These are phyloP conservation scores for Apiospora pterosperma DNA, from an alignment of 2,329 filamentous ascomycete species.

Conservation along the genomic window DNA sequence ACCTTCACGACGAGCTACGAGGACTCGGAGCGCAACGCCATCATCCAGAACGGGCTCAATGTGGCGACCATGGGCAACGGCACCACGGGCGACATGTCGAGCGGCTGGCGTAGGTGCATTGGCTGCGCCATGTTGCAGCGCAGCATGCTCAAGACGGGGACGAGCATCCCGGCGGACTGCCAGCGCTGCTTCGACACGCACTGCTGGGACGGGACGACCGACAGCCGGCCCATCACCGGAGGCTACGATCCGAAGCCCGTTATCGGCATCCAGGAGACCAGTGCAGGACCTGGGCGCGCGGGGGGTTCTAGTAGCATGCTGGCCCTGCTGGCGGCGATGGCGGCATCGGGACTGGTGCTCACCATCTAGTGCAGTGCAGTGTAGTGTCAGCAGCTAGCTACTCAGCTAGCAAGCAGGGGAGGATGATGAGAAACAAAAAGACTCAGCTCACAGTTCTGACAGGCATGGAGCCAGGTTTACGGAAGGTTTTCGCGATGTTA, in stretches of 20 bases:
- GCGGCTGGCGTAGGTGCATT: conserved; percentile 79
- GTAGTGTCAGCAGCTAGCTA: too few relatives aligned
- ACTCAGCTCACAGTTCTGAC: not conserved
- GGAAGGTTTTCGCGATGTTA: not conserved
- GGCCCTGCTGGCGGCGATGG: not conserved
- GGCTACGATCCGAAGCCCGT: conserved; percentile 38
- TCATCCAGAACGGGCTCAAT: conserved; percentile 85
- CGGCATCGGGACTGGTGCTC: not conserved
- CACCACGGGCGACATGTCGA: conserved; percentile 72
- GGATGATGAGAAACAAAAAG: not conserved
- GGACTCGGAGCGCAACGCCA: conserved; percentile 64
- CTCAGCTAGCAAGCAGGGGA: too few relatives aligned
- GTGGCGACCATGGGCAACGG: conserved; percentile 80
- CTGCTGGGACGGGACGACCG: conserved; percentile 84
- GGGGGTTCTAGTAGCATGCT: not conserved
- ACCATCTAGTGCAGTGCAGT: too few relatives aligned
- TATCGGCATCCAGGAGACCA: conserved; percentile 8
- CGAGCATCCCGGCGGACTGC: conserved; percentile 68
- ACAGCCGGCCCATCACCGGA: conserved; percentile 20
- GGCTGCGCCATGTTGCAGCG: conserved; percentile 82
- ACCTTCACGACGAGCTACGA: conserved; percentile 70
- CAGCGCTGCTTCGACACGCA: conserved; percentile 73
- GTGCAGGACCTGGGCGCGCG: not conserved
- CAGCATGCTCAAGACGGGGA: conserved; percentile 68
- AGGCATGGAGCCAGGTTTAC: not conserved